These are phyloP conservation scores for Alternaria ethzedia DNA, from an alignment of 2,329 filamentous ascomycete species.

Conservation along the genomic window DNA sequence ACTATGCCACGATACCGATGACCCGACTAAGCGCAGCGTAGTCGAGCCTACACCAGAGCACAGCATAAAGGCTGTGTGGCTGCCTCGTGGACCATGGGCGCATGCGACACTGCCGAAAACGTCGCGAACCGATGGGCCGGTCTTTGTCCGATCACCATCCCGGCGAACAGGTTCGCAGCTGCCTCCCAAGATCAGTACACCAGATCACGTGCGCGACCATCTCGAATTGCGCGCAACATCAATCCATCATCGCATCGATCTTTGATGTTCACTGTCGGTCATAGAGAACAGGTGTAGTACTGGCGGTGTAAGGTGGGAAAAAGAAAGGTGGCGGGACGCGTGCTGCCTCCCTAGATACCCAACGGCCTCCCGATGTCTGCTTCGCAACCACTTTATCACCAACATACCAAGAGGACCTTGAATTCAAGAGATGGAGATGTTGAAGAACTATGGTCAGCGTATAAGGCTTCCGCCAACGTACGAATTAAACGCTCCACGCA, in stretches of 20 bases:
- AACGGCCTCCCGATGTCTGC: not conserved
- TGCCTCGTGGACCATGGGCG: not conserved
- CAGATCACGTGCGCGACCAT: not conserved
- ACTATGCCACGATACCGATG: not conserved
- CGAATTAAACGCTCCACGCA: not conserved
- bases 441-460: rapidly evolving
- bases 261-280: not conserved
- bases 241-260: not conserved
- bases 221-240: not conserved
- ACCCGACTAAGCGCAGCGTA: not conserved
- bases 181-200: not conserved
- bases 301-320: not conserved
- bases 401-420: not conserved
- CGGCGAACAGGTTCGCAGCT: not conserved
- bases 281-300: not conserved
- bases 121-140: conserved; percentile 8
- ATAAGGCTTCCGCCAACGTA: not conserved
- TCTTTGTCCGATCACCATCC: conserved; percentile 1
- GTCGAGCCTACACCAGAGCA: not conserved
- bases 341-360: not conserved
- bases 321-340: not conserved
- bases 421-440: rapidly evolving
- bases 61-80: not conserved
- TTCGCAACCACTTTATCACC: not conserved
- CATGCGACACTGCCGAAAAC: not conserved